phyloP scores from a whole-genome alignment of 805 yeast species.

The Myxozyma monticola region DNA sequence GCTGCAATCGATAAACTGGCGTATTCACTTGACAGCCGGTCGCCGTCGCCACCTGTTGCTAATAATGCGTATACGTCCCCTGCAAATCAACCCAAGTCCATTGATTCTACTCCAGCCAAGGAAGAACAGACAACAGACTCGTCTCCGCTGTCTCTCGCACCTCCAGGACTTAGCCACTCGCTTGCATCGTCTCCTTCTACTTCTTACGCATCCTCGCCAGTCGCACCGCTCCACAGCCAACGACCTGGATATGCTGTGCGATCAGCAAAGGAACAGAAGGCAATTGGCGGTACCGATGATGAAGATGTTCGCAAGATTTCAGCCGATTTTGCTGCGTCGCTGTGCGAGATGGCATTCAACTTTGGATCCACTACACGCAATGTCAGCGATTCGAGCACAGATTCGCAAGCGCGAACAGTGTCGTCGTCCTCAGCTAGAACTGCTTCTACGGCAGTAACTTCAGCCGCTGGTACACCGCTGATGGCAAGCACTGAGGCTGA shows the following conservation, averaged over 20 bases:
- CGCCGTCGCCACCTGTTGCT: neutral
- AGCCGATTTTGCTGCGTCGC: conserved; percentile 26
- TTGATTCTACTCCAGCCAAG: too few species aligned
- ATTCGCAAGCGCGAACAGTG: conserved; percentile 7
- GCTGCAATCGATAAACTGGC: conserved; percentile 13
- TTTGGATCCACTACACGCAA: conserved; percentile 1
- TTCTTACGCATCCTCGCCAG: too few species aligned
- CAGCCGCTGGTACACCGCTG: conserved; percentile 9
- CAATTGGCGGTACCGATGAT: neutral
- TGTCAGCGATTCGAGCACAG: conserved; percentile 10
- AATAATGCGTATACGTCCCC: too few species aligned
- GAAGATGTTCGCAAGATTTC: conserved; percentile 25
- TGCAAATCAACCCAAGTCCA: too few species aligned
- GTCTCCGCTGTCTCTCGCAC: too few species aligned
- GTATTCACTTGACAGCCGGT: conserved; percentile 2
- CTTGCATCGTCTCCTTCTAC: too few species aligned
- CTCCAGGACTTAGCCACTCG: too few species aligned
- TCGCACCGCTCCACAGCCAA: neutral
- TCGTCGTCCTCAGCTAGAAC: conserved; percentile 7
- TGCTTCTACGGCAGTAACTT: conserved; percentile 18
- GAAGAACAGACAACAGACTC: too few species aligned
- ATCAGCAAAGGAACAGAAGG: conserved; percentile 18
- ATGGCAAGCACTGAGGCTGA: neutral
- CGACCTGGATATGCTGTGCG: conserved; percentile 6
- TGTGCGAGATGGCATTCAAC: conserved; percentile 25